These are phyloP conservation scores for Fusarium sp. DNA, from an alignment of 2,329 filamentous ascomycete genomes.

Conservation along the genomic window DNA sequence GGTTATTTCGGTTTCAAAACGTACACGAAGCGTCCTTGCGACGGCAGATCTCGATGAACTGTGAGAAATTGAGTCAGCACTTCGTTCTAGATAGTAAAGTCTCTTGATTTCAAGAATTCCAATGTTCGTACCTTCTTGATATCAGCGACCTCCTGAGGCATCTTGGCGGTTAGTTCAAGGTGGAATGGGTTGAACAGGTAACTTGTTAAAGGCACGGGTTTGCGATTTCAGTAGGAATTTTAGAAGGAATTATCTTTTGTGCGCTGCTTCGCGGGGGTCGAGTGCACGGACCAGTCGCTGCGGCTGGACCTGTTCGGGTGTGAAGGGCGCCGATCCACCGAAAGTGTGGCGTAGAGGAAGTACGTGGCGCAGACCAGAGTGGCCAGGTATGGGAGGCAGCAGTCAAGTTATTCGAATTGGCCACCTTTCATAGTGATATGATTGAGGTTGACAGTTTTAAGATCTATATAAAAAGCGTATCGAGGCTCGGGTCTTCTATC, in stretches of 20 bases:
- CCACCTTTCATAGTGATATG: conserved; percentile 41
- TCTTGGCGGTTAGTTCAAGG: conserved; percentile 72
- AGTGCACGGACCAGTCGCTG: conserved; percentile 45
- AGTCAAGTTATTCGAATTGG: conserved; percentile 28
- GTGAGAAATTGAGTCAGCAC: conserved; percentile 56
- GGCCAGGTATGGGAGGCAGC: conserved; percentile 11
- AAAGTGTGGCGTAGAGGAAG: conserved; percentile 22
- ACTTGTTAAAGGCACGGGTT: conserved; percentile 45
- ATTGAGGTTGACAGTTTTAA: not conserved
- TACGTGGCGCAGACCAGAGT: conserved; percentile 34
- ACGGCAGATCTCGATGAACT: conserved; percentile 99
- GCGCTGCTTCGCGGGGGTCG: conserved; percentile 47
- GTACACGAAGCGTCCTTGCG: conserved; percentile 99
- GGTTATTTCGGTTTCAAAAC: conserved; percentile 58
- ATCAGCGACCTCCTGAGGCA: conserved; percentile 98
- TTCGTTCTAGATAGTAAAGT: not conserved
- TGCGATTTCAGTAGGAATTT: conserved; percentile 45
- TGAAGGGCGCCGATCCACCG: conserved; percentile 42
- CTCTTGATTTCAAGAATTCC: not conserved
- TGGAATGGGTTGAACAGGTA: conserved; percentile 45
- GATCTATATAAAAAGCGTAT: not conserved
- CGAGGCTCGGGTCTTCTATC: not conserved
- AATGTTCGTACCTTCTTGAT: conserved; percentile 81
- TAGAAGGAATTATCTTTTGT: conserved; percentile 52
- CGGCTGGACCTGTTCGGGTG: conserved; percentile 29